A percentile compares a stretch with the other conserved stretches of the same genome.
These are phyloP conservation scores for Paecilomyces dactylethromorphus DNA, from an alignment of 2,329 filamentous ascomycete genomes.

Conservation along the genomic window DNA sequence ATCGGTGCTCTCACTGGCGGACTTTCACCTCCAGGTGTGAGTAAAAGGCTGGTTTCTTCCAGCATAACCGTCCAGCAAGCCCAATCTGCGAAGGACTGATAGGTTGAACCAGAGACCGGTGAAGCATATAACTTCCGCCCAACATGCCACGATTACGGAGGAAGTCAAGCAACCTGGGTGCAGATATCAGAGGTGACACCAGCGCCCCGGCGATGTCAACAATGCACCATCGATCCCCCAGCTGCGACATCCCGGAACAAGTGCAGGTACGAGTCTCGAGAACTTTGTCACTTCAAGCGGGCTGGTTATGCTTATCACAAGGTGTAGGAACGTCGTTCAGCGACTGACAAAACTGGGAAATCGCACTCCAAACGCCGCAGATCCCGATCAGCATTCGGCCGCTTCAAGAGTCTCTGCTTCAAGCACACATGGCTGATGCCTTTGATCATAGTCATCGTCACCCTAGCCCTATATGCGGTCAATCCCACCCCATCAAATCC, in stretches of 20 bases:
- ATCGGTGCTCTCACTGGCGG: not conserved
- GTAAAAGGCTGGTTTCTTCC: not conserved
- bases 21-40: not conserved
- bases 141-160: slow-evolving; percentile 35
- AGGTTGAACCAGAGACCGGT: not conserved
- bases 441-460: slow-evolving; percentile 57
- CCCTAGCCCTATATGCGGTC: slow-evolving; percentile 63
- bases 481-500: slow-evolving; percentile 75
- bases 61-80: not conserved
- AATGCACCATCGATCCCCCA: slow-evolving; percentile 31
- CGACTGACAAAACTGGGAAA: slow-evolving; percentile 24
- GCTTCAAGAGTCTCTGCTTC: slow-evolving; percentile 35
- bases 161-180: slow-evolving; percentile 39
- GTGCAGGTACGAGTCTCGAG: slow-evolving; percentile 19
- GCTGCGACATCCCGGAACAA: slow-evolving; percentile 20
- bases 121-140: not conserved
- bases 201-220: slow-evolving; percentile 41
- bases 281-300: not conserved
- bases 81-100: not conserved
- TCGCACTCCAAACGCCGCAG: slow-evolving; percentile 39
- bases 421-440: slow-evolving; percentile 61
- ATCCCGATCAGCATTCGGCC: slow-evolving; percentile 35
- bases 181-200: slow-evolving; percentile 42
- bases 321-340: slow-evolving; percentile 3
- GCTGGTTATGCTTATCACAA: not conserved